These are phyloP conservation scores for Pichia terricola DNA, from an alignment of 1,139 yeast genomes.

Conservation along the genomic window DNA sequence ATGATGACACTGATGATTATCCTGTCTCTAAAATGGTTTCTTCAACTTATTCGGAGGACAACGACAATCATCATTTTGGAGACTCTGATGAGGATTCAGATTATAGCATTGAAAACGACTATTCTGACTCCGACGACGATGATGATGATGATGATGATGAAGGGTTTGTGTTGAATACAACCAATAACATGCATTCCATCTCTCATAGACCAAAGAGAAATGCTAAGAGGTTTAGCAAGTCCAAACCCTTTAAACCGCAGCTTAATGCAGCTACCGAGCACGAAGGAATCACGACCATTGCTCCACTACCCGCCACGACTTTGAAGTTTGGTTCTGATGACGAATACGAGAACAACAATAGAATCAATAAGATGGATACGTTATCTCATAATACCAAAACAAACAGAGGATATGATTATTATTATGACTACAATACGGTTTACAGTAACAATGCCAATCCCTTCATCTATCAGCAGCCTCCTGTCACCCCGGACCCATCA, in stretches of 20 bases:
- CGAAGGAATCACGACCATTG: conserved; percentile 46
- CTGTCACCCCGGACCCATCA: too few relatives aligned
- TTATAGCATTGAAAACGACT: conserved; percentile 13
- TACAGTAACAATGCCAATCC: conserved; percentile 30
- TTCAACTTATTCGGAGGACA: conserved; percentile 6
- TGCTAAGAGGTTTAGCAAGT: conserved; percentile 9
- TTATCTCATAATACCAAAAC: conserved; percentile 69
- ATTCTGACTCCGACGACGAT: conserved; percentile 11
- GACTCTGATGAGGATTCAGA: conserved; percentile 11
- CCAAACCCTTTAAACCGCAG: background rate
- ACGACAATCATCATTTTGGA: conserved; percentile 5
- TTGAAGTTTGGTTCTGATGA: conserved; percentile 73
- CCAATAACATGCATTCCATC: conserved; percentile 12
- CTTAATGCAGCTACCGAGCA: background rate
- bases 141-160: conserved; percentile 25
- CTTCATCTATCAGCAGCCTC: conserved; percentile 7
- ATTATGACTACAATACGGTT: conserved; percentile 82
- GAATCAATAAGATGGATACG: conserved; percentile 30
- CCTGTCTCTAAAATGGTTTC: conserved; percentile 6
- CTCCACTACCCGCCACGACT: conserved; percentile 71
- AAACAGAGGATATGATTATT: conserved; percentile 71
- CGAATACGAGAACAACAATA: conserved; percentile 34
- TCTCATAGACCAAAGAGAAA: conserved; percentile 19
- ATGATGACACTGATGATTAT: conserved; percentile 17
- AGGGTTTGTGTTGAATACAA: conserved; percentile 22